Base-by-base conservation (phyloP, 495 filamentous ascomycete species). In the Hypoxylon trugodes region DNA sequence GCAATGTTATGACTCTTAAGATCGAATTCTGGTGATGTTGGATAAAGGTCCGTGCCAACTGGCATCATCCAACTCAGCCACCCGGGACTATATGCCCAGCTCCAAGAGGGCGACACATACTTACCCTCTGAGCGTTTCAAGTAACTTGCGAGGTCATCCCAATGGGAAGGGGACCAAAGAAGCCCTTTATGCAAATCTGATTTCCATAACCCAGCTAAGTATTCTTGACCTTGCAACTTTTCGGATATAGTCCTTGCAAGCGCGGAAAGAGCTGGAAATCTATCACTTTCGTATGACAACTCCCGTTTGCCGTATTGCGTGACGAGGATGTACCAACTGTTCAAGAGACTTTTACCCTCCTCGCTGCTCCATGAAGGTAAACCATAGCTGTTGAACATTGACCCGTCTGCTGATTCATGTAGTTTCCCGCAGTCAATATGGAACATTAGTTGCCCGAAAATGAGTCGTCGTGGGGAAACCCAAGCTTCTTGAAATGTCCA, bases 401-500 rank as follows among this genome's bases (percentile, higher is more conserved):
- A 33, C 12, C 51, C 51, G 30, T 55, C 37, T 10, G 24, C 51
- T 19, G 51, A 55, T 26, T 55, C 51, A 0, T 45, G 24, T 2
- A 55, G 6, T 0, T 43, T 43, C 5, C 51, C 51, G 24, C 51
- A 43, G 51, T 16, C 43, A 2, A 45, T 22, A 18, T 55, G 24
- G 12, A 55, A 43, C 36, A 55, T 55, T 2, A 32, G 10, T 2
- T 16, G 9, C 8, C 51, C 37, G 7, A 42, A 55, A 9, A 43
- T 22, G 40, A 55, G 12, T 22, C 43, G 42, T 5, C 36, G 51
- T 21, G 51, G 37, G 1, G 37, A 43, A n/a, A 55, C 37, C 24
- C 21, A n/a, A 25, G 40, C 32, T 22, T 58, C 54, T 22, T 58
- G 54, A 26, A 58, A 40, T 1, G 42, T 48, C 54, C 41, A 58